Conservation (phyloP, 2,329 filamentous ascomycete genomes). For the Decorospora gaudefroyi region DNA sequence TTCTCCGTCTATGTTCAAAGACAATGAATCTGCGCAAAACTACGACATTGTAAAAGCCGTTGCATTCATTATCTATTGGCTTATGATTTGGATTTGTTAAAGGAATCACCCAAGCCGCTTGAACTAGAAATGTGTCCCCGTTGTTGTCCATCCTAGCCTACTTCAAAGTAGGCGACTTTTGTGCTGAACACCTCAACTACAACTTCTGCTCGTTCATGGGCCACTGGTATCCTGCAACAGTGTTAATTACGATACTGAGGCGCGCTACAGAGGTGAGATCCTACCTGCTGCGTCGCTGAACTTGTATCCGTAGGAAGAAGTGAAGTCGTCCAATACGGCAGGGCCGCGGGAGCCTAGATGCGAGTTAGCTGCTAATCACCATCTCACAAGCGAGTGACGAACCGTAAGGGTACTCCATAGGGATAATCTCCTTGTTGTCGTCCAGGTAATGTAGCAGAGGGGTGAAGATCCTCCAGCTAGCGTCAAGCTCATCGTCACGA, state of each 20-base stretch:
- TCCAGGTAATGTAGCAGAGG: constrained; percentile 97
- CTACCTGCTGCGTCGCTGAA: constrained; percentile 90
- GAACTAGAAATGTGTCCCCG: constrained; percentile 12
- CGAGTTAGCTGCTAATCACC: constrained; percentile 24
- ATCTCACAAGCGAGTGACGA: constrained; percentile 46
- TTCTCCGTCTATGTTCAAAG: not conserved
- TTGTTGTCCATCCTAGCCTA: constrained; percentile 17
- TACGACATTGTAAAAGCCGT: constrained; percentile 12
- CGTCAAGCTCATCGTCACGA: constrained; percentile 74
- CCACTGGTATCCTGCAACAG: constrained; percentile 47
- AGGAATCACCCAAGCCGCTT: constrained; percentile 6
- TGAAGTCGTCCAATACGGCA: constrained; percentile 96
- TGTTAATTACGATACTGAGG: constrained; percentile 23
- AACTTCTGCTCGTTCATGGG: constrained; percentile 48
- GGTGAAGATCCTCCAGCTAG: constrained; percentile 98
- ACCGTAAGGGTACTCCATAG: constrained; percentile 99
- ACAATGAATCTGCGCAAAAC: not conserved
- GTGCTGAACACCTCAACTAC: constrained; percentile 22
- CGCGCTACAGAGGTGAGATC: constrained; percentile 19
- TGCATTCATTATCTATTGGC: constrained; percentile 27
- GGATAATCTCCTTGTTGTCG: constrained; percentile 98
- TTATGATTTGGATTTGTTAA: constrained; percentile 3
- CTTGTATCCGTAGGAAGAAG: constrained; percentile 96
- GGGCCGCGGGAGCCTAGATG: constrained; percentile 89
- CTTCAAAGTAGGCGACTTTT: constrained; percentile 26